phyloP scores from a whole-genome alignment of 2,329 filamentous ascomycete genomes.

The Pyrenophora teres region DNA sequence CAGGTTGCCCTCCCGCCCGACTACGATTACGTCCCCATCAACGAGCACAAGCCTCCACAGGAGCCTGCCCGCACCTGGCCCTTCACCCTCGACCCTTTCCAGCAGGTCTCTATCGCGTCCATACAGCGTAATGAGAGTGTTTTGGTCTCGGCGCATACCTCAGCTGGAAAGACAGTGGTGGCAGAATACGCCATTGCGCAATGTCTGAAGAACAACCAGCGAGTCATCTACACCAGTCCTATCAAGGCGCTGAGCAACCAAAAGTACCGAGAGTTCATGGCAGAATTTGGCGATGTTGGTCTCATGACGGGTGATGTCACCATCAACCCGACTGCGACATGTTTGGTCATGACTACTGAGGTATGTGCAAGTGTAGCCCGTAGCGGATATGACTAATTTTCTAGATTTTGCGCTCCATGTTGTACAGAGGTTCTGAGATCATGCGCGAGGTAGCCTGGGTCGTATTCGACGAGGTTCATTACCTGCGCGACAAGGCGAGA shows the following conservation, averaged over 20 bases:
- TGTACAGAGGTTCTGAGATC: conserved; percentile 97
- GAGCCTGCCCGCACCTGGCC: conserved; percentile 82
- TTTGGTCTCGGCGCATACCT: conserved; percentile 94
- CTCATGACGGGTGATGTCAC: conserved; percentile 99
- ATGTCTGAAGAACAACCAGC: conserved; percentile 94
- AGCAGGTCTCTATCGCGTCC: conserved; percentile 89
- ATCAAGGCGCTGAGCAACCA: conserved; percentile 99
- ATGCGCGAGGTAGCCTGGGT: conserved; percentile 99
- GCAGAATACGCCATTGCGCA: conserved; percentile 98
- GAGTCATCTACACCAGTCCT: conserved; percentile 98
- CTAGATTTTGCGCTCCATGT: conserved; percentile 91
- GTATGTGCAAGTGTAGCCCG: conserved; percentile 29
- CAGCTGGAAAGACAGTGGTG: conserved; percentile 96
- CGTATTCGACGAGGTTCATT: conserved; percentile 97
- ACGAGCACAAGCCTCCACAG: conserved; percentile 86
- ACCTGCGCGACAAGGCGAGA: conserved; percentile 90
- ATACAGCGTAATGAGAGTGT: conserved; percentile 97
- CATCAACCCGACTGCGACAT: conserved; percentile 97
- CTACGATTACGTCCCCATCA: conserved; percentile 93
- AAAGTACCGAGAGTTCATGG: conserved; percentile 95
- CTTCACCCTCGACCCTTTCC: conserved; percentile 96
- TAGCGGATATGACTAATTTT: conserved; percentile 22
- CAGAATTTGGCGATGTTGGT: conserved; percentile 94
- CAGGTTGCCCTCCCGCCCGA: conserved; percentile 94
- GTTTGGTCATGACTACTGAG: conserved; percentile 98